Percentiles rank a stretch among this genome's conserved stretches.
Evolutionary conservation across 75 land plant genomes (phyloP).

Genomic region (Picea sitchensis): DNA sequence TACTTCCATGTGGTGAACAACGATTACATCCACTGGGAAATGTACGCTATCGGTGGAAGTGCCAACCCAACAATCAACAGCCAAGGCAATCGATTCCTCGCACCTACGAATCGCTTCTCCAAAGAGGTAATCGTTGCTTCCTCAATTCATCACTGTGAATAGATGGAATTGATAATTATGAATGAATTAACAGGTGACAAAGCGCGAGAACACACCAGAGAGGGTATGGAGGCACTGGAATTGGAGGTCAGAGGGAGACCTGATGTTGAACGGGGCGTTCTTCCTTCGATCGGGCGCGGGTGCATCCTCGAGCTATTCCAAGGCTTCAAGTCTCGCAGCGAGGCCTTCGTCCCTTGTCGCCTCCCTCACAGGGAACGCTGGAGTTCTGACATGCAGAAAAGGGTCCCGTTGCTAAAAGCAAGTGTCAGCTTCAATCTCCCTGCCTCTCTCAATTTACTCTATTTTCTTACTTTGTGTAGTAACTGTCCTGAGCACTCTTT

Average conservation of each 20-base stretch:
- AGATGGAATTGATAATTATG: background rate
- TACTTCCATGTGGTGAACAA: slow-evolving; percentile 52
- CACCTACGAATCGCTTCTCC: slow-evolving; percentile 13
- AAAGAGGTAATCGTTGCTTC: slow-evolving; percentile 17
- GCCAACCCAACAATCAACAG: slow-evolving; percentile 44
- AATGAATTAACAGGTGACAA: slow-evolving; percentile 29
- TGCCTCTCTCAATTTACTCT: too few species aligned
- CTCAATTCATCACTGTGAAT: background rate
- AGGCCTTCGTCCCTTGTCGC: slow-evolving; percentile 18
- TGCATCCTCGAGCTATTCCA: slow-evolving; percentile 7
- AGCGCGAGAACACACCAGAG: slow-evolving; percentile 17
- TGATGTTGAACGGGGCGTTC: slow-evolving; percentile 41
- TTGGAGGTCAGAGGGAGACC: slow-evolving; percentile 32
- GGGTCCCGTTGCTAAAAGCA: too few species aligned
- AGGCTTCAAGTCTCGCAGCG: slow-evolving; percentile 16
- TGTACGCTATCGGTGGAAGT: slow-evolving; percentile 58
- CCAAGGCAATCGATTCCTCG: slow-evolving; percentile 43
- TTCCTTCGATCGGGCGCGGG: slow-evolving; percentile 22
- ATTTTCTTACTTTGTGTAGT: too few species aligned
- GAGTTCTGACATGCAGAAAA: slow-evolving; percentile 30
- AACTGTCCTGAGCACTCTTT: too few species aligned
- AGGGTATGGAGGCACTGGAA: slow-evolving; percentile 18
- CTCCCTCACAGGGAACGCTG: slow-evolving; percentile 16
- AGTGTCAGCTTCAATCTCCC: too few species aligned
- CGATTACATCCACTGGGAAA: slow-evolving; percentile 35